Conservation (phyloP, 1,284 basidiomycete genomes). For the Inonotus obliquus region DNA sequence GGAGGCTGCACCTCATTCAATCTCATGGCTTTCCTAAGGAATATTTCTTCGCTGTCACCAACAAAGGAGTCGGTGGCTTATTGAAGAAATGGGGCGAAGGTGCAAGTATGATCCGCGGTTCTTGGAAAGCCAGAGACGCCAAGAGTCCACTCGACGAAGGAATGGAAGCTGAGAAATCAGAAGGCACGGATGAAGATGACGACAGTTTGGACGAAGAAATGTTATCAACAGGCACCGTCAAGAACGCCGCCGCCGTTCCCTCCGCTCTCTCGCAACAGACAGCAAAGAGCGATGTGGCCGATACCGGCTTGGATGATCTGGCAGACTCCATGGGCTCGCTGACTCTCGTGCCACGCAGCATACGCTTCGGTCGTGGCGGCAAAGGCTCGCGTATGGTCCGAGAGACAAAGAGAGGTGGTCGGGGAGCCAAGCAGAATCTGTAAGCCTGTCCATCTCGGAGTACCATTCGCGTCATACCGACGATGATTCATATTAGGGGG, state of each 20-base stretch:
- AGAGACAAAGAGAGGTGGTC: not conserved
- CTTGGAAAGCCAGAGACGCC: constrained; percentile 54
- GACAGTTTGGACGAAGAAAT: constrained; percentile 27
- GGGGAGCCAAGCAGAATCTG: not conserved
- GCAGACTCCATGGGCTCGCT: constrained; percentile 50
- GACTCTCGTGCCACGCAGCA: constrained; percentile 60
- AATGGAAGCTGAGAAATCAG: constrained; percentile 27
- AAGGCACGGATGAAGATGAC: constrained; percentile 25
- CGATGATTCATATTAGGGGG: not conserved
- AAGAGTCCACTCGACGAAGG: constrained; percentile 22
- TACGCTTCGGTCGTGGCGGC: constrained; percentile 67
- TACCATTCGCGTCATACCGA: not conserved
- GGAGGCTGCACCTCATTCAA: constrained; percentile 78
- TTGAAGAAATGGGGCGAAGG: constrained; percentile 75
- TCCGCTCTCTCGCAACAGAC: not conserved
- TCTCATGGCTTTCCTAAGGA: constrained; percentile 80
- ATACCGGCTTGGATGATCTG: constrained; percentile 36
- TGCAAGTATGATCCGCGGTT: constrained; percentile 64
- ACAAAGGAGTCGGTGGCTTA: constrained; percentile 79
- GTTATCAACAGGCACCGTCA: constrained; percentile 11
- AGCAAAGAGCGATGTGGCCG: not conserved
- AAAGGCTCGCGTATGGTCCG: constrained; percentile 24
- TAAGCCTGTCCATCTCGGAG: not conserved
- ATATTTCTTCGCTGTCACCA: constrained; percentile 85
- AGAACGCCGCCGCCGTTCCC: not conserved